Evolutionary conservation across 768 basidiomycete species (phyloP).

Genomic region (Cyathus striatus): DNA sequence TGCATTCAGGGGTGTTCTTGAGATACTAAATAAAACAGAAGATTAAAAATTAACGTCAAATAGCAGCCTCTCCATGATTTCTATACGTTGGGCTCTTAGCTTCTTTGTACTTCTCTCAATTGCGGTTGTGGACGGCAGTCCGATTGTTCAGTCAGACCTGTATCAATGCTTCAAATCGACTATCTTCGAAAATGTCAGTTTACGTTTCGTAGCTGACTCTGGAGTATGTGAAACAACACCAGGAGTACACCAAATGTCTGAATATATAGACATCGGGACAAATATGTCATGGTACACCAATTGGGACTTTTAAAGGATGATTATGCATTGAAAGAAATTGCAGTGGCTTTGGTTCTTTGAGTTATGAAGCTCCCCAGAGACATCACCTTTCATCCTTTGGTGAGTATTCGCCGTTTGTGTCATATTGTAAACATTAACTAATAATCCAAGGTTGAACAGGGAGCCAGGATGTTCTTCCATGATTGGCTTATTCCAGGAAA

Average conservation of each 20-base stretch:
- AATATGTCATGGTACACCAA: slow-evolving; percentile 53
- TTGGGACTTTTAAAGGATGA: neutral
- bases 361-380: slow-evolving; percentile 51
- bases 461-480: slow-evolving; percentile 61
- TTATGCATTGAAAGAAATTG: neutral
- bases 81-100: too few species aligned
- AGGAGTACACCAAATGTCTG: slow-evolving; percentile 53
- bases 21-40: too few species aligned
- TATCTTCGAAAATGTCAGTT: slow-evolving; percentile 15
- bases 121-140: too few species aligned
- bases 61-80: too few species aligned
- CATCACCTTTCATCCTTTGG: slow-evolving; percentile 64
- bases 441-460: slow-evolving; percentile 63
- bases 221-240: slow-evolving; percentile 65
- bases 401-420: too few species aligned
- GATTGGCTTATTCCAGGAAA: slow-evolving; percentile 67
- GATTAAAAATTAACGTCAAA: too few species aligned
- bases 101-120: too few species aligned
- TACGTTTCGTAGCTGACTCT: slow-evolving; percentile 54
- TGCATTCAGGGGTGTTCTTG: too few species aligned
- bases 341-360: slow-evolving; percentile 80
- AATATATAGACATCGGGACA: slow-evolving; percentile 52
- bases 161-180: slow-evolving; percentile 13
- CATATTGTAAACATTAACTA: too few species aligned
- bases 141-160: neutral